Conservation (phyloP, 2,329 filamentous ascomycete genomes). For the Talaromyces sp. region DNA sequence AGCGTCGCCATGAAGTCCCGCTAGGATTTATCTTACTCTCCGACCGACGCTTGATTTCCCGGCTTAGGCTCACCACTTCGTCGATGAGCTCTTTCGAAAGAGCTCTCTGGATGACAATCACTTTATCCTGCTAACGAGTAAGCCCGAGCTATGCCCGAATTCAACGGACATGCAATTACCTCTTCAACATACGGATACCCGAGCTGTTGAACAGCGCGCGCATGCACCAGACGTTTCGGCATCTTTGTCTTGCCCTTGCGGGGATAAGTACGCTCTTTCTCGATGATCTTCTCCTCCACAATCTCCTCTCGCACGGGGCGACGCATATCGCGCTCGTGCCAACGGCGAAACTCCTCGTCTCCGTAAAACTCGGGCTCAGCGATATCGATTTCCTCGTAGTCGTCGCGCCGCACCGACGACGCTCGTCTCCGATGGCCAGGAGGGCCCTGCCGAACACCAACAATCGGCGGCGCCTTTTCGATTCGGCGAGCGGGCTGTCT, state of each 20-base stretch:
- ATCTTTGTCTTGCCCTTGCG: conserved; percentile 88
- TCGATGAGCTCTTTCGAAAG: conserved; percentile 89
- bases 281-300: conserved; percentile 26
- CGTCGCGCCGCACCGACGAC: conserved; percentile 55
- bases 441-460: conserved; percentile 20
- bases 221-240: conserved; percentile 72
- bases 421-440: conserved; percentile 25
- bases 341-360: conserved; percentile 66
- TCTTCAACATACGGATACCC: conserved; percentile 85
- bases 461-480: conserved; percentile 35
- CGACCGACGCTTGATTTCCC: conserved; percentile 45
- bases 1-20: not conserved
- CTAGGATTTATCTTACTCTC: conserved; percentile 22
- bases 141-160: not conserved
- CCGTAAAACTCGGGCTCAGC: conserved; percentile 64
- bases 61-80: conserved; percentile 76
- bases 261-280: conserved; percentile 54
- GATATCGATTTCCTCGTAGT: conserved; percentile 62
- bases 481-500: conserved; percentile 60
- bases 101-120: conserved; percentile 75
- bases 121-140: conserved; percentile 58
- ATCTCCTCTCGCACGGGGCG: conserved; percentile 25
- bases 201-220: conserved; percentile 73
- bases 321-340: conserved; percentile 53
- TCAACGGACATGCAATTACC: conserved; percentile 45